Evolutionary conservation across 73 alveolate genomes (phyloP).

Genomic region (Paramecium sonneborni): DNA sequence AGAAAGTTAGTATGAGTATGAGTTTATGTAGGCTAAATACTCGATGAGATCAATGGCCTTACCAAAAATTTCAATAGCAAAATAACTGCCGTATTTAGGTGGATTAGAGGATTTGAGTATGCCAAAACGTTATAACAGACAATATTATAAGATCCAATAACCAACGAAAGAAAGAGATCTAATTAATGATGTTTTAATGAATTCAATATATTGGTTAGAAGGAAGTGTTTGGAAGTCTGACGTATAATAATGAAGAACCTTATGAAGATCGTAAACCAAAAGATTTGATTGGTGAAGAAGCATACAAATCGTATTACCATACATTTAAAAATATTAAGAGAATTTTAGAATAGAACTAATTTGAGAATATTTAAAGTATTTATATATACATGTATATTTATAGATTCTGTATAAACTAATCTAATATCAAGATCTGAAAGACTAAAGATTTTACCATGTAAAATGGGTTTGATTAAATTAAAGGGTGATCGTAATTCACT

Average conservation of each 20-base stretch:
- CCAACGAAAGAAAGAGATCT: not conserved
- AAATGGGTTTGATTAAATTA: constrained; percentile 54
- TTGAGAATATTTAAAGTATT: not conserved
- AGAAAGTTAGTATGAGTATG: not conserved
- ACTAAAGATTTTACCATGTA: constrained; percentile 47
- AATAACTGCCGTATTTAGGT: not conserved
- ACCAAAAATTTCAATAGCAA: not conserved
- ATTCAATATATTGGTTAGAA: not conserved
- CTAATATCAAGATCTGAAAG: constrained; percentile 12
- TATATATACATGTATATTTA: too few relatives aligned
- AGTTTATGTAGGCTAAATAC: not conserved
- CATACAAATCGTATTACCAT: not conserved
- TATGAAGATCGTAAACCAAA: constrained; percentile 23
- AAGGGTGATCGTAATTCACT: not conserved
- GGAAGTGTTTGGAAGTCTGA: not conserved
- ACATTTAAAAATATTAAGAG: constrained; percentile 32
- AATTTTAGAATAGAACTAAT: constrained; percentile 21
- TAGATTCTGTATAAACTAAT: constrained; percentile 44
- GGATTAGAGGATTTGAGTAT: not conserved
- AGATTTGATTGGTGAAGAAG: not conserved
- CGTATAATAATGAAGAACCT: constrained; percentile 1
- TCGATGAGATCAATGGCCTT: not conserved
- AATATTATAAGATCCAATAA: not conserved
- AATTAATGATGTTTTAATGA: not conserved
- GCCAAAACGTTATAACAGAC: constrained; percentile 3